Evolutionary conservation across 73 alveolate species (phyloP).

Genomic region (Effrenium voratum): DNA sequence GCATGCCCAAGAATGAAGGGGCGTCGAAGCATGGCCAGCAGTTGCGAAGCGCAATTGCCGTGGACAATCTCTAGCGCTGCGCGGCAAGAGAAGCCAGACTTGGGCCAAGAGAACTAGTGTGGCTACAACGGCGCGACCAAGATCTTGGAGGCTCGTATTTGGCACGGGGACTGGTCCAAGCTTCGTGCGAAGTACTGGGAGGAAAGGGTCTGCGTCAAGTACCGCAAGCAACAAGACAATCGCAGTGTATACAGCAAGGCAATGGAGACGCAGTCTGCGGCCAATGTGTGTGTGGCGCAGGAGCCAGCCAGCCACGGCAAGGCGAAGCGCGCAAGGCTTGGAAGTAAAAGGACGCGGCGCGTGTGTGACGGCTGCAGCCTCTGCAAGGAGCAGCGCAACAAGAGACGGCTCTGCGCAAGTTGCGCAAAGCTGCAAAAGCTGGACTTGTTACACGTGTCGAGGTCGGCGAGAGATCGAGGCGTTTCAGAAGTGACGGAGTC

Average conservation of each 20-base stretch:
- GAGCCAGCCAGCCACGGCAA: constrained; percentile 5
- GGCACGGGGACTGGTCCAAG: not conserved
- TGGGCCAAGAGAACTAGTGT: not conserved
- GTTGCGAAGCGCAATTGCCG: not conserved
- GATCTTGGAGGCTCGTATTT: not conserved
- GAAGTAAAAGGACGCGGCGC: not conserved
- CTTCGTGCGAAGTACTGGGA: not conserved
- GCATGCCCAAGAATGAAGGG: not conserved
- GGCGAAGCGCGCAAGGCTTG: not conserved
- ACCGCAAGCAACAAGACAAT: not conserved
- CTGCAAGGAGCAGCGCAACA: not conserved
- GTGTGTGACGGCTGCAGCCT: not conserved
- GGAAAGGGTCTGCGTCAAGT: not conserved
- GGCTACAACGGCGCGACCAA: constrained; percentile 15
- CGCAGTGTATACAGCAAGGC: not conserved
- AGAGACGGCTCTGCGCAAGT: not conserved
- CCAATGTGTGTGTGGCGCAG: not conserved
- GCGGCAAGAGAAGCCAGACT: constrained; percentile 6
- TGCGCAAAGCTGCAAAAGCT: not conserved
- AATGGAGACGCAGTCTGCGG: not conserved
- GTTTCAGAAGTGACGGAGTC: not conserved
- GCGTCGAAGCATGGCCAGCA: not conserved
- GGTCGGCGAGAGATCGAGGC: not conserved
- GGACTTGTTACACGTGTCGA: not conserved
- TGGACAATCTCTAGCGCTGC: not conserved